Conservation (phyloP, 768 basidiomycete species). For the Mycena olivaceomarginata region DNA sequence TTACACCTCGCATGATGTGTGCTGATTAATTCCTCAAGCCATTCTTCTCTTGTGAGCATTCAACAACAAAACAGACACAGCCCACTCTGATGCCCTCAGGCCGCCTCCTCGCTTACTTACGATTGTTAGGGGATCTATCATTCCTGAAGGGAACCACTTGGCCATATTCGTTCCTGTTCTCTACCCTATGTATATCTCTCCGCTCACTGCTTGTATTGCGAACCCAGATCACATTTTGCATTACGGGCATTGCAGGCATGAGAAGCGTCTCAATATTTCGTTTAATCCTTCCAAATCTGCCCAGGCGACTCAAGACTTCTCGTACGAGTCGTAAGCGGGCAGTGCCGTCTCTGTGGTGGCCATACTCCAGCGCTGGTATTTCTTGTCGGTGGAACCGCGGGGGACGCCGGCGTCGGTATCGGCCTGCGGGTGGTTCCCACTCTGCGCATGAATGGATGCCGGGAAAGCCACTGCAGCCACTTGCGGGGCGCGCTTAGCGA, state of each 20-base stretch:
- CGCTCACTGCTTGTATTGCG: conserved; percentile 8
- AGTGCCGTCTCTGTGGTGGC: conserved; percentile 11
- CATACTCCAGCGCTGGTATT: conserved; percentile 12
- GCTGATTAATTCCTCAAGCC: too few relatives aligned
- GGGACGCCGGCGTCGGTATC: conserved; percentile 11
- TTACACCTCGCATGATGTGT: too few relatives aligned
- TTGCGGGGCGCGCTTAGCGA: not conserved
- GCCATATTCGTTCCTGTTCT: not conserved
- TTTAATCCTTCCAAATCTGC: conserved; percentile 2
- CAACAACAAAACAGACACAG: too few relatives aligned
- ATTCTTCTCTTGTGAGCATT: too few relatives aligned
- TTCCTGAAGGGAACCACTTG: too few relatives aligned
- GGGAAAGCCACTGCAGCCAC: conserved; percentile 7
- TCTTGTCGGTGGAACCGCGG: conserved; percentile 11
- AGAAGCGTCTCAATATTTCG: conserved; percentile 3
- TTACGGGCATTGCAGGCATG: not conserved
- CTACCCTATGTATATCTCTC: conserved; percentile 2
- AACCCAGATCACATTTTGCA: conserved; percentile 8
- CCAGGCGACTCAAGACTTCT: conserved; percentile 15
- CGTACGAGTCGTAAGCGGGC: conserved; percentile 11
- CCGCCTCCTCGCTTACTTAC: too few relatives aligned
- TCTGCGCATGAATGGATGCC: conserved; percentile 2
- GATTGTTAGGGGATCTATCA: too few relatives aligned
- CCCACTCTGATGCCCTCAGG: too few relatives aligned
- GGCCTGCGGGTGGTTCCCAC: conserved; percentile 1